Evolutionary conservation across 257 asterid species (phyloP), one percentile per base, ranked within the genome.

Genomic region (Cruciata laevipes): DNA sequence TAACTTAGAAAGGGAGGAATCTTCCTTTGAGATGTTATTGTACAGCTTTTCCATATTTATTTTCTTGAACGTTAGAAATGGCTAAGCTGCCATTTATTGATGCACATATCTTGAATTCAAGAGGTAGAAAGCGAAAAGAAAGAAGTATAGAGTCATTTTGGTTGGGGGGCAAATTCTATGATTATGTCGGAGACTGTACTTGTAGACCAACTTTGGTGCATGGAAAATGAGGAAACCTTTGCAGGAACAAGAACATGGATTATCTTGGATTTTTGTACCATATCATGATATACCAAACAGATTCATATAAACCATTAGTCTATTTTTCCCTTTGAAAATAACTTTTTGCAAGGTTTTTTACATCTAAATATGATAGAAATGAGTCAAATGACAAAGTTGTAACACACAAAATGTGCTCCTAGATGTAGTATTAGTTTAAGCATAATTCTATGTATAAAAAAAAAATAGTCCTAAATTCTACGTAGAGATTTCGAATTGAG

Each of bases 41-140:
- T 85, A 83, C 73, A 80, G 84, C 73, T 73, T 65, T 71, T 56
- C 69, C 24, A 42, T 73, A 73, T 61, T 6, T 47, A 14, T 21
- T 58, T 59, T 59, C 68, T 66, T 72, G 64, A 31, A 56, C 65
- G 31, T 38, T 47, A 72, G 73, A 56, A 77, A 66, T 74, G 79
- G 77, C 63, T 60, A 60, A 66, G 67, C 1, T 14, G 55, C 69
- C 57, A 69, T 67, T 35, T 60, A 69, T 76, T 35, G 64, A 71
- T 76, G 69, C 74, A 67, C 72, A 76, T 56, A 47, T 56, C 52
- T 70, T 60, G 71, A 73, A 69, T 56, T 65, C 59, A 69, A 53
- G 69, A 33, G 63, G 73, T 76, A 20, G 61, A 49, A 62, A 58
- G 31, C 75, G 18, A 58, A 35, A 57, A 37, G 37, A 35, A 57